A percentile compares a stretch with the other conserved stretches of the same genome.
phyloP scores from a whole-genome alignment of 768 basidiomycete genomes.

The Clavaria fumosa region DNA sequence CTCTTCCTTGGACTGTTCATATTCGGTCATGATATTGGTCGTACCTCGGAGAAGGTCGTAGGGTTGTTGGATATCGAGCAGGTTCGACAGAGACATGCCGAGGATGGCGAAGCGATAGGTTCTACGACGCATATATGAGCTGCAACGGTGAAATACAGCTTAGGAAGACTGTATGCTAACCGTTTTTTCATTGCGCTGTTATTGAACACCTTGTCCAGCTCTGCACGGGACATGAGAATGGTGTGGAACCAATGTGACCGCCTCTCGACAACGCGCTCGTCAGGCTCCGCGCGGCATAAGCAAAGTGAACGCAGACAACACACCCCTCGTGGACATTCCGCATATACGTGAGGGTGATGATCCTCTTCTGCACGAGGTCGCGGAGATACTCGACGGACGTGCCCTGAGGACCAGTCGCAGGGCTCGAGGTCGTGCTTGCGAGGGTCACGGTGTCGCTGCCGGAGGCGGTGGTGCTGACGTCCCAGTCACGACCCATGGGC shows the following conservation, averaged over 20 bases:
- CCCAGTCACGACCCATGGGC: slow-evolving; percentile 5
- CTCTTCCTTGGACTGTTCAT: slow-evolving; percentile 66
- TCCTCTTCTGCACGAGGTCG: slow-evolving; percentile 70
- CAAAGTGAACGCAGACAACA: slow-evolving; percentile 15
- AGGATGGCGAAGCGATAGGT: slow-evolving; percentile 73
- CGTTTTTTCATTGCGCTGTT: slow-evolving; percentile 67
- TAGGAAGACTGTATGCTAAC: slow-evolving; percentile 20
- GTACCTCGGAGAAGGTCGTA: slow-evolving; percentile 68
- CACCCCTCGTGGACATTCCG: slow-evolving; percentile 80
- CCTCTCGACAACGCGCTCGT: slow-evolving; percentile 30
- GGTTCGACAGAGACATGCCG: slow-evolving; percentile 70
- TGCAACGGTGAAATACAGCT: not conserved
- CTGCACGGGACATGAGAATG: slow-evolving; percentile 56
- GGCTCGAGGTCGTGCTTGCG: slow-evolving; percentile 26
- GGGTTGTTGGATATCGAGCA: slow-evolving; percentile 70
- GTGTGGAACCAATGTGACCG: slow-evolving; percentile 84
- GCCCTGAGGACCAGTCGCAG: slow-evolving; percentile 36
- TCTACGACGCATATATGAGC: slow-evolving; percentile 21
- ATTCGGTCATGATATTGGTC: slow-evolving; percentile 56
- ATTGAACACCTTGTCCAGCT: slow-evolving; percentile 61
- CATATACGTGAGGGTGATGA: slow-evolving; percentile 73
- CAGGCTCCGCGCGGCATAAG: slow-evolving; percentile 2
- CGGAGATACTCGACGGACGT: slow-evolving; percentile 67
- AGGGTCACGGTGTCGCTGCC: slow-evolving; percentile 9
- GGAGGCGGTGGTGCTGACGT: not conserved